Conservation (phyloP, 768 basidiomycete species). For the Termitomyces bulborhizus region DNA sequence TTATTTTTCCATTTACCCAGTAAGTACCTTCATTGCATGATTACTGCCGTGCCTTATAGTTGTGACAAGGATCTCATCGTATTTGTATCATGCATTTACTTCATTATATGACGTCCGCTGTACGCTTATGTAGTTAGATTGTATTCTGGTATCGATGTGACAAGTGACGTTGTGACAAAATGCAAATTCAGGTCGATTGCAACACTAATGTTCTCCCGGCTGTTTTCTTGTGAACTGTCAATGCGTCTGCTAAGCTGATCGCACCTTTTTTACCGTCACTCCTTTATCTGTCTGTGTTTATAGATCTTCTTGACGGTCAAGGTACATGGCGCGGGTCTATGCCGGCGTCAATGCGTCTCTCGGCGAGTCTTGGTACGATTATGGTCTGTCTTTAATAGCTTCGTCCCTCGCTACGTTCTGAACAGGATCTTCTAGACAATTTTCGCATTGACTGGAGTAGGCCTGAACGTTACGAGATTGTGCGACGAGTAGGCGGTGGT, state of each 20-base stretch:
- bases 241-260: conserved; percentile 15
- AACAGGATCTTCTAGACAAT: conserved; percentile 34
- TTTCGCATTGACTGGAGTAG: conserved; percentile 57
- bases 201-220: conserved; percentile 6
- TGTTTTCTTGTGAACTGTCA: conserved; percentile 11
- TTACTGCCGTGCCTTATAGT: neutral
- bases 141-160: conserved; percentile 1
- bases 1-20: neutral
- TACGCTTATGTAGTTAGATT: conserved; percentile 1
- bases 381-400: conserved; percentile 33
- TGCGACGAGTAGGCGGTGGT: conserved; percentile 57
- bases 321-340: conserved; percentile 44
- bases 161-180: conserved; percentile 9
- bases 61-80: neutral
- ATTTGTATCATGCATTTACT: conserved; percentile 4
- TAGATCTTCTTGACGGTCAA: conserved; percentile 7
- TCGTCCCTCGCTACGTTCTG: neutral
- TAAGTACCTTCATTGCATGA: neutral
- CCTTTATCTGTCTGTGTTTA: conserved; percentile 3
- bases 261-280: conserved; percentile 4
- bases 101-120: conserved; percentile 3
- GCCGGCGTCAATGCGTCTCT: conserved; percentile 52
- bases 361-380: conserved; percentile 58
- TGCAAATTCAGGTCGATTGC: conserved; percentile 4
- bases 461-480: conserved; percentile 64